Conservation (phyloP, 2,329 filamentous ascomycete genomes). For the Ophiocordyceps camponoti-saundersi region DNA sequence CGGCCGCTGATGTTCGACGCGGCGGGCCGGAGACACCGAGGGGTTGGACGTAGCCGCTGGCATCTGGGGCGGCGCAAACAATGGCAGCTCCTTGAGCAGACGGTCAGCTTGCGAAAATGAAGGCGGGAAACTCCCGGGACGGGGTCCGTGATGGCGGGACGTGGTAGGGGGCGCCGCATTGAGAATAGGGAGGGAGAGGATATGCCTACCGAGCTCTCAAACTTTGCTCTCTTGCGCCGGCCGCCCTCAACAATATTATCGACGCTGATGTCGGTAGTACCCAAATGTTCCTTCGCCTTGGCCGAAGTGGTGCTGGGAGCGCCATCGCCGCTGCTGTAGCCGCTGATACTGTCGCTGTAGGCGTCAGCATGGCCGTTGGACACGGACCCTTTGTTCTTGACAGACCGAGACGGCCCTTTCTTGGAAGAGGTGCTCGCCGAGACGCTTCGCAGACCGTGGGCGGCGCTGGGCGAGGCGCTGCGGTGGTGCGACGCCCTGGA, state of each 20-base stretch:
- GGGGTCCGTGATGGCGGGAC: not conserved
- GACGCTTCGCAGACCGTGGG: conserved; percentile 57
- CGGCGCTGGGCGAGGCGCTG: conserved; percentile 57
- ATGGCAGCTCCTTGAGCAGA: conserved; percentile 60
- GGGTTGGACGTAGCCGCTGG: conserved; percentile 90
- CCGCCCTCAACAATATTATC: conserved; percentile 98
- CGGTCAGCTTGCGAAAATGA: not conserved
- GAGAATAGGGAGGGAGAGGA: not conserved
- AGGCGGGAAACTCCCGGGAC: not conserved
- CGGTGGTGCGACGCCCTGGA: conserved; percentile 59
- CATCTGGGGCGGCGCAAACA: conserved; percentile 90
- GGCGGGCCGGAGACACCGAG: conserved; percentile 84
- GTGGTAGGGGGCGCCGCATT: not conserved
- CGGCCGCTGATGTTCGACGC: conserved; percentile 54
- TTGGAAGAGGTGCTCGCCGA: conserved; percentile 48
- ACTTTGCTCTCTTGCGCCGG: conserved; percentile 84
- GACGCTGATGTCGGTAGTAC: conserved; percentile 91
- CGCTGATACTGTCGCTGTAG: conserved; percentile 47
- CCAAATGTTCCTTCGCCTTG: conserved; percentile 70
- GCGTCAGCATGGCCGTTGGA: conserved; percentile 36
- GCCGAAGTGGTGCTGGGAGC: conserved; percentile 56
- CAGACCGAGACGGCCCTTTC: conserved; percentile 51
- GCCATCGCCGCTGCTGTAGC: conserved; percentile 78
- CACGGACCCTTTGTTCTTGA: conserved; percentile 44
- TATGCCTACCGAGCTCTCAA: conserved; percentile 81